Percentiles rank a stretch among this genome's conserved stretches.
phyloP scores from a whole-genome alignment of 2,329 filamentous ascomycete species.

The Sporothrix humicola region DNA sequence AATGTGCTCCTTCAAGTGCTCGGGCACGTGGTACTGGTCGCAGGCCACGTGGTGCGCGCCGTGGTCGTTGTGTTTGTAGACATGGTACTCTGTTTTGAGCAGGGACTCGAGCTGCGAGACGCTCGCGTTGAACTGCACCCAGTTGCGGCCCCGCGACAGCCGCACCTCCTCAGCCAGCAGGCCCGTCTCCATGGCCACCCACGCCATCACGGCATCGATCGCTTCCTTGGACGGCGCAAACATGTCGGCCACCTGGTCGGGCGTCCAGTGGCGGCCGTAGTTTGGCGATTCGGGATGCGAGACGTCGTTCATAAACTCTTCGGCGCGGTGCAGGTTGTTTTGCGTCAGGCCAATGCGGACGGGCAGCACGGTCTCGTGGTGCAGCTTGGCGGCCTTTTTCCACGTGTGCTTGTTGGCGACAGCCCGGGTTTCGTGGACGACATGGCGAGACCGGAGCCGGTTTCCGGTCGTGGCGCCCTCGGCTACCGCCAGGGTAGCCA shows the following conservation, averaged over 20 bases:
- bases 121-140: constrained; percentile 61
- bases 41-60: constrained; percentile 49
- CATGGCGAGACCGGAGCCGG: constrained; percentile 36
- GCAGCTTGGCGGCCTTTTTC: constrained; percentile 39
- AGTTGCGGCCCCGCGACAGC: constrained; percentile 58
- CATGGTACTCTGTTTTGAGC: constrained; percentile 59
- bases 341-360: constrained; percentile 54
- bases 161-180: constrained; percentile 55
- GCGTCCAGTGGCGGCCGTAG: constrained; percentile 56
- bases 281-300: constrained; percentile 52
- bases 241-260: constrained; percentile 50
- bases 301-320: constrained; percentile 52
- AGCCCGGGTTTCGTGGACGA: constrained; percentile 46
- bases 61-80: constrained; percentile 52
- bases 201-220: constrained; percentile 57
- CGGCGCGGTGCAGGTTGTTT: constrained; percentile 53
- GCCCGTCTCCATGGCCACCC: constrained; percentile 57
- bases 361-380: constrained; percentile 42
- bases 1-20: constrained; percentile 46
- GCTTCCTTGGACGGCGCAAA: constrained; percentile 53
- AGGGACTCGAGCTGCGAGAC: constrained; percentile 59
- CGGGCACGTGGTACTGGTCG: constrained; percentile 51
- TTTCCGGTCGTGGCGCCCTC: constrained; percentile 38
- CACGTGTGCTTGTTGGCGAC: constrained; percentile 39
- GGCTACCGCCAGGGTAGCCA: constrained; percentile 45